Evolutionary conservation across 1,139 yeast species (phyloP), one percentile per base, ranked within the genome.

Genomic region (Kodamaea derodonti): DNA sequence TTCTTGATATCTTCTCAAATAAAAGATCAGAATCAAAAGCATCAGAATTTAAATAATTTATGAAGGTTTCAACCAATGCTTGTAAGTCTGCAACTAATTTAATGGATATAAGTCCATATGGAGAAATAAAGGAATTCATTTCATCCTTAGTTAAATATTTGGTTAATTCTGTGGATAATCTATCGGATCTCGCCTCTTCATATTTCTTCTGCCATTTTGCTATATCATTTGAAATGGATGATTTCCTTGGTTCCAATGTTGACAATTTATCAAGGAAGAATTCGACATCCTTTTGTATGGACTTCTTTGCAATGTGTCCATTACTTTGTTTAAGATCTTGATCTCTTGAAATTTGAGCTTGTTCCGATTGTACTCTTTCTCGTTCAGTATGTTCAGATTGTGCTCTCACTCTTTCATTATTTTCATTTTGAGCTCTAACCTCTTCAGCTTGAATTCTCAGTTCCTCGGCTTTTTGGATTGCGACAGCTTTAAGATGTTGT

Each of bases 1-100:
- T 59, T 33, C 62, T 62, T 2, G 85, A 72, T 22, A 79, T 65
- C 35, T 69, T 63, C 24, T 77, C 80, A 51, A 83, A 82, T 25
- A 81, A 51, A 3, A 58, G 37, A 38, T 68, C 71, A 2, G 72
- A 47, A 39, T 70, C 65, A 28, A 56, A 42, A n/a, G 52, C 47
- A 13, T 53, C 52, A n/a, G 54, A 60, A 37, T 62, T 54, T 35
- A 75, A 46, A 36, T 60, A 61, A 3, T 52, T 39, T 9, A 72
- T 46, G 36, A 75, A 63, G 0, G 73, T 49, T 37, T 77, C 81
- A 10, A 75, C 54, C 24, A 70, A 56, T 2, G 78, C 56, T 42
- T 71, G 73, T 27, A 77, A 62, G 27, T 66, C 67, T 5, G 75
- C 56, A 2, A 78, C 67, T 24, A 65, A 52, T 29, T 61, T 56